A percentile compares a stretch with the other conserved stretches of the same genome.
Conservation (phyloP, 2,329 filamentous ascomycete genomes). For the Ophiostoma triangulosporum region DNA sequence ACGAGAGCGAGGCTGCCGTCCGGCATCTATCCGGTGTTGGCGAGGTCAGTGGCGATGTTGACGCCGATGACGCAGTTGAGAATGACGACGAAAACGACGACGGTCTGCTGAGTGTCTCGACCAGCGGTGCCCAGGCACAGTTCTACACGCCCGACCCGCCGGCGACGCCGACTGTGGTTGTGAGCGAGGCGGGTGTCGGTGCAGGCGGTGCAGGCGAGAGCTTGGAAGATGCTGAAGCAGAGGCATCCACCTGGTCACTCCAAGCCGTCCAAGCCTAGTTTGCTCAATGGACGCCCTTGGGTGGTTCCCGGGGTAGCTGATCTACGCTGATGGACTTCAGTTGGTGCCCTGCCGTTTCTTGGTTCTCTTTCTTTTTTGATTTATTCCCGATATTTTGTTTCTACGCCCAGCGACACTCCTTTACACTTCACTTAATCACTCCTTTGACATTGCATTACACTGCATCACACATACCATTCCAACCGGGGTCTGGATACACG, state of each 20-base stretch:
- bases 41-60: slow-evolving; percentile 5
- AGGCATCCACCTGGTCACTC: neutral
- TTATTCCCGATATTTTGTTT: too few relatives aligned
- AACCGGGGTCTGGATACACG: too few relatives aligned
- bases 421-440: too few relatives aligned
- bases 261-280: slow-evolving; percentile 5
- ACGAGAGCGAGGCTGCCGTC: slow-evolving; percentile 44
- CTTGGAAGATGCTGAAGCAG: neutral
- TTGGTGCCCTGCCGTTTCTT: neutral
- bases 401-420: too few relatives aligned
- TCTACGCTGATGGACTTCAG: neutral
- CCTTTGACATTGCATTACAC: too few relatives aligned
- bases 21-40: slow-evolving; percentile 7
- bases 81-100: slow-evolving; percentile 18
- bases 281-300: neutral
- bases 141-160: slow-evolving; percentile 31
- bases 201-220: neutral
- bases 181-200: neutral
- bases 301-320: neutral
- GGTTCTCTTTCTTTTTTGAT: neutral
- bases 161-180: slow-evolving; percentile 17
- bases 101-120: neutral
- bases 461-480: too few relatives aligned
- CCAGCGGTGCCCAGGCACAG: slow-evolving; percentile 18
- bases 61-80: slow-evolving; percentile 9